Conservation (phyloP, 176 grass and related monocot species). For the Olyra latifolia region DNA sequence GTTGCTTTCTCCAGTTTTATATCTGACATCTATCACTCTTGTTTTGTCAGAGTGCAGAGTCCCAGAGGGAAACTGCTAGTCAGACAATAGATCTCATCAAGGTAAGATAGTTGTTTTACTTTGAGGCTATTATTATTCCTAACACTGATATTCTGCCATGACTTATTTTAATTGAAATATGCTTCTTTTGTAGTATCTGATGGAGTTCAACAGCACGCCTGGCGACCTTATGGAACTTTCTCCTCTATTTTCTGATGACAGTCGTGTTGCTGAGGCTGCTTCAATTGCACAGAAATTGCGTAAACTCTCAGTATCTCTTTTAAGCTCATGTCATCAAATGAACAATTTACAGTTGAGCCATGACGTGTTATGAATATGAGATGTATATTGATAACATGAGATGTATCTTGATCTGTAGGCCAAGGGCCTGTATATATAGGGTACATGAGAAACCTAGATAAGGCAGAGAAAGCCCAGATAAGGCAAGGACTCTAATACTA, state of each 20-base stretch:
- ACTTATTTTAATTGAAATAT: slow-evolving; percentile 7
- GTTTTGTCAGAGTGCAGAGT: slow-evolving; percentile 86
- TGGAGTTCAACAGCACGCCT: slow-evolving; percentile 99
- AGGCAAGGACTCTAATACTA: no score
- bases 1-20: background rate
- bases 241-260: slow-evolving; percentile 96
- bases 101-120: slow-evolving; percentile 45
- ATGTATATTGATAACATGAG: no score
- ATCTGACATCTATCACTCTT: slow-evolving; percentile 29
- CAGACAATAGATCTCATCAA: slow-evolving; percentile 99
- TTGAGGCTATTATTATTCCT: slow-evolving; percentile 25
- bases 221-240: slow-evolving; percentile 99
- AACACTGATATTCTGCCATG: slow-evolving; percentile 4
- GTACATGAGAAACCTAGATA: no score
- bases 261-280: slow-evolving; percentile 96
- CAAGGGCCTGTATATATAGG: no score
- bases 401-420: no score
- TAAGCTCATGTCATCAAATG: background rate
- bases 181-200: slow-evolving; percentile 75
- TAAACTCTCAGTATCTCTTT: slow-evolving; percentile 39
- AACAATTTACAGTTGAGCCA: slow-evolving; percentile 1
- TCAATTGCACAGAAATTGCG: slow-evolving; percentile 99
- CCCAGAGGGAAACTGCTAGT: slow-evolving; percentile 96
- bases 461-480: no score
- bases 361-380: no score